phyloP scores from a whole-genome alignment of 768 basidiomycete genomes.

The Tulasnella calospora region DNA sequence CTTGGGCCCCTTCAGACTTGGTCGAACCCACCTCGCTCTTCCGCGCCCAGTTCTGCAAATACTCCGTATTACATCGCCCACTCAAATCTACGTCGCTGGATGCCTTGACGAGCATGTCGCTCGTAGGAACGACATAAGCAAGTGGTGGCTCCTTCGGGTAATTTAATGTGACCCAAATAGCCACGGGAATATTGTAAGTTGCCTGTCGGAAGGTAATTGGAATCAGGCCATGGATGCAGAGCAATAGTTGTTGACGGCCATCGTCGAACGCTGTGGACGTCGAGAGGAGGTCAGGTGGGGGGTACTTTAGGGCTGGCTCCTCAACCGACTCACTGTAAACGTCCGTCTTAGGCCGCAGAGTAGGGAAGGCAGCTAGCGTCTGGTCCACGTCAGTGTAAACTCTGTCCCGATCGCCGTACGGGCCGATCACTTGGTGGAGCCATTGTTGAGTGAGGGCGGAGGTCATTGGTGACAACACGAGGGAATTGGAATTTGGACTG shows the following conservation, averaged over 20 bases:
- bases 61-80: conserved; percentile 64
- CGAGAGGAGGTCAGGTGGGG: background rate
- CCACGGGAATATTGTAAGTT: conserved; percentile 90
- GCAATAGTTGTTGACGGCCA: conserved; percentile 84
- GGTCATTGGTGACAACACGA: conserved; percentile 4
- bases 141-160: conserved; percentile 82
- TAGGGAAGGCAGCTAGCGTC: conserved; percentile 48
- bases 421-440: conserved; percentile 58
- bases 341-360: conserved; percentile 74
- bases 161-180: conserved; percentile 78
- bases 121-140: conserved; percentile 86
- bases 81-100: conserved; percentile 73
- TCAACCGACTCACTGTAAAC: conserved; percentile 55
- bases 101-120: conserved; percentile 80
- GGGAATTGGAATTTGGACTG: background rate
- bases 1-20: background rate
- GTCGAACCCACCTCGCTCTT: conserved; percentile 68
- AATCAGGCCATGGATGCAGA: conserved; percentile 85
- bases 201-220: conserved; percentile 73
- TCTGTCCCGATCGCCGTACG: conserved; percentile 53
- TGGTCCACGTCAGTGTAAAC: conserved; percentile 61
- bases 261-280: conserved; percentile 77
- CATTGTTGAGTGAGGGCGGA: conserved; percentile 43
- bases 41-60: conserved; percentile 68
- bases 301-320: background rate